These are phyloP conservation scores for Betula pendula DNA, from an alignment of 306 rosid species.

Conservation along the genomic window DNA sequence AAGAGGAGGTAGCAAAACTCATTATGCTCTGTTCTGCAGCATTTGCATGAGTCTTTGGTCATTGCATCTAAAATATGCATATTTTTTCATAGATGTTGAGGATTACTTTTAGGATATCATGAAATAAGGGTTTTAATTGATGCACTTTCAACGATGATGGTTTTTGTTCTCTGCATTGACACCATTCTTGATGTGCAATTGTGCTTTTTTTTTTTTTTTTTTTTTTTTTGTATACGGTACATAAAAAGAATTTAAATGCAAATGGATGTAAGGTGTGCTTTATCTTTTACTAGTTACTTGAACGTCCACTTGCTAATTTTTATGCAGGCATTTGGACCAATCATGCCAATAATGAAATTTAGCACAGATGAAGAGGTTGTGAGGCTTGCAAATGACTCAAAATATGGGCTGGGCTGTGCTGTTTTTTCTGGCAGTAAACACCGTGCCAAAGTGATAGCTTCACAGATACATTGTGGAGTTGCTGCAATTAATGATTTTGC, in stretches of 20 bases:
- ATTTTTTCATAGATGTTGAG: conserved; percentile 8
- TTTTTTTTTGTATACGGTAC: no score
- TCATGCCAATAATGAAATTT: conserved; percentile 87
- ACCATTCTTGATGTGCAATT: background rate
- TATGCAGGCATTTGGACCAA: conserved; percentile 85
- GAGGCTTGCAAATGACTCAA: conserved; percentile 84
- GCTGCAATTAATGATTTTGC: conserved; percentile 88
- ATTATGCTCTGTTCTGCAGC: conserved; percentile 12
- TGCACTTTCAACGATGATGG: background rate
- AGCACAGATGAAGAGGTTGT: conserved; percentile 81
- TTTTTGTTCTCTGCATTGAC: background rate
- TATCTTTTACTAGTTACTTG: conserved; percentile 11
- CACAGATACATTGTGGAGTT: conserved; percentile 75
- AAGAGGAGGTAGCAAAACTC: conserved; percentile 78
- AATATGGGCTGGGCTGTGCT: conserved; percentile 88
- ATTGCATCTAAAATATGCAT: background rate
- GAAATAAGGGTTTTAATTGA: conserved; percentile 13
- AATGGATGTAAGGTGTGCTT: background rate
- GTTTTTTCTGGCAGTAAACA: conserved; percentile 84
- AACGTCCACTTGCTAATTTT: conserved; percentile 22
- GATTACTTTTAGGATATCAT: conserved; percentile 19
- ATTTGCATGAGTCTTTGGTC: conserved; percentile 9
- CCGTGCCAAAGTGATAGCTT: conserved; percentile 74
- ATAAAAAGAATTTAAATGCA: background rate
- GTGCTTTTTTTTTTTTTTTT: no score